A percentile compares a stretch with the other conserved stretches of the same genome.
phyloP scores from a whole-genome alignment of 1,284 basidiomycete genomes.

The Cryptococcus hybrid region DNA sequence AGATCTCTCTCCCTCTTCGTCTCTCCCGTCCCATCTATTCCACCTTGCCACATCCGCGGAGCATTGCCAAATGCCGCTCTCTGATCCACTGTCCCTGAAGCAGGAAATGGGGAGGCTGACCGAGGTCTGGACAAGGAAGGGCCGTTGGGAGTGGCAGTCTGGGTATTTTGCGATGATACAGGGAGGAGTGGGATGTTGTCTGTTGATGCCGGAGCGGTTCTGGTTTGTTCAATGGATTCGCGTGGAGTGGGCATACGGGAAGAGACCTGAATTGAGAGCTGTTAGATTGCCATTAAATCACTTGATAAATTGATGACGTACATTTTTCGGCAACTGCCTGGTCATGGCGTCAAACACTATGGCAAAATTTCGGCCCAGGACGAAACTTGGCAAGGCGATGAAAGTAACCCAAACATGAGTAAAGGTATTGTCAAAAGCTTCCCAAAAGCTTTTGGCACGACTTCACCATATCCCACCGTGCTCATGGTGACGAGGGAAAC shows the following conservation, averaged over 20 bases:
- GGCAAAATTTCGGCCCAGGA: slow-evolving; percentile 83
- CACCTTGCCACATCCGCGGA: slow-evolving; percentile 33
- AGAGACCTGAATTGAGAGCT: neutral
- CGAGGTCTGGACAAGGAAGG: neutral
- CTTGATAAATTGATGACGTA: slow-evolving; percentile 10
- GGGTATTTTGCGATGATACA: slow-evolving; percentile 2
- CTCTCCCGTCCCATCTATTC: slow-evolving; percentile 5
- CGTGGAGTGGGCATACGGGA: slow-evolving; percentile 7
- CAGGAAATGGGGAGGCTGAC: neutral
- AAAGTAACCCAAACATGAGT: slow-evolving; percentile 78
- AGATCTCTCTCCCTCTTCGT: slow-evolving; percentile 28
- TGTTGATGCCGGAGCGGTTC: slow-evolving; percentile 2
- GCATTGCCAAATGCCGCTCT: neutral
- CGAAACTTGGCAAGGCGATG: slow-evolving; percentile 83
- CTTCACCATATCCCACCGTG: slow-evolving; percentile 64
- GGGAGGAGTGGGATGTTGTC: slow-evolving; percentile 11
- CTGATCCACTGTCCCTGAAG: slow-evolving; percentile 6
- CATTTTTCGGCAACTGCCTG: slow-evolving; percentile 22
- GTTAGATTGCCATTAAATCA: neutral
- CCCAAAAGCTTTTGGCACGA: slow-evolving; percentile 76
- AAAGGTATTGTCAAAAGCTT: slow-evolving; percentile 78
- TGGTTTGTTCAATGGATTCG: neutral
- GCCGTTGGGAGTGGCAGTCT: neutral
- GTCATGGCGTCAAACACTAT: slow-evolving; percentile 76
- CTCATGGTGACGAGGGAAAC: slow-evolving; percentile 59